Conservation (phyloP, 805 yeast species). For the Metschnikowia kofuensis region DNA sequence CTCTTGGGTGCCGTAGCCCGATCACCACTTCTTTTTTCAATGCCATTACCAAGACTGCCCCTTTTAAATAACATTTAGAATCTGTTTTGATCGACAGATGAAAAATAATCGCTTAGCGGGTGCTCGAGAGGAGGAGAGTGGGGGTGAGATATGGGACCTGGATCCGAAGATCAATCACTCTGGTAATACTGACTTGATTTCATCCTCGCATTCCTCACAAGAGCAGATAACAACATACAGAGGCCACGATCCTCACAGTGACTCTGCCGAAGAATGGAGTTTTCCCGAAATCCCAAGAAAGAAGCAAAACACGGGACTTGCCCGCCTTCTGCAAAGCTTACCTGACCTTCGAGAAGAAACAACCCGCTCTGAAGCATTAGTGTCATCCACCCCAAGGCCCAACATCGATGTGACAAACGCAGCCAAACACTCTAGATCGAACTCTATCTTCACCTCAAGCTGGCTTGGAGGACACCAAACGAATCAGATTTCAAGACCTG, state of each 20-base stretch:
- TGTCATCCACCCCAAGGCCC: background rate
- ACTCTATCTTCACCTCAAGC: slow-evolving; percentile 1
- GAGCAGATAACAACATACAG: background rate
- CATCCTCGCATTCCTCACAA: background rate
- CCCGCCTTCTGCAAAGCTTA: slow-evolving; percentile 5
- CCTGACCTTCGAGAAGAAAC: slow-evolving; percentile 4
- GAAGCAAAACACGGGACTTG: background rate
- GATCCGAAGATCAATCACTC: background rate
- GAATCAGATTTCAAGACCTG: background rate
- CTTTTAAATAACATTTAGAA: no score
- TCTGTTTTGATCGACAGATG: no score
- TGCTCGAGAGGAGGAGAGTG: background rate
- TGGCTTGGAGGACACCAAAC: slow-evolving; percentile 4
- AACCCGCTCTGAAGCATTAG: no score
- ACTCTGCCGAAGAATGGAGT: background rate
- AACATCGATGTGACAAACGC: background rate
- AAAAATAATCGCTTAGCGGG: no score
- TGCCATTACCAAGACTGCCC: no score
- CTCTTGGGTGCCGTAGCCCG: no score
- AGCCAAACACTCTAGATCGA: background rate
- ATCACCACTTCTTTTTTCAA: no score
- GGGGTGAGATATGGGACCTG: background rate
- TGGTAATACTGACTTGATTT: background rate
- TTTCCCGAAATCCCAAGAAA: background rate
- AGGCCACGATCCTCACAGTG: background rate